Evolutionary conservation across 2,329 filamentous ascomycete genomes (phyloP), one percentile per base, ranked within the genome.

Genomic region (Cordyceps cateniannulata): DNA sequence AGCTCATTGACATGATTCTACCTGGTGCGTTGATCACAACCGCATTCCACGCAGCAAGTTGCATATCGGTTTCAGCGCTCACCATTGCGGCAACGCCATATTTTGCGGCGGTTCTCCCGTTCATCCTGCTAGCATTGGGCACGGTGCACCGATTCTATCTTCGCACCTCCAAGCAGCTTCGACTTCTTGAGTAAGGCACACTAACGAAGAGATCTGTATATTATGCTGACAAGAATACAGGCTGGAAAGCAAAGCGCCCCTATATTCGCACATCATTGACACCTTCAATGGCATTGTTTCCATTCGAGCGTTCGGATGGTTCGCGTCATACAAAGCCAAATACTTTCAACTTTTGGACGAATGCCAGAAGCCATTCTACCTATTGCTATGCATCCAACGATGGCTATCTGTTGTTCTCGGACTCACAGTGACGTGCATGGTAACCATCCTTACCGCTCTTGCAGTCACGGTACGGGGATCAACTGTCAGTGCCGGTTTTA

Each of bases 231-330:
- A 48, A 27, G 27, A 38, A 32, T 48, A 27, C 42, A 58, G 60
- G 24, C 66, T 75, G 0, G 73, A 75, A 62, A 66, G 68, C 3
- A 73, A 72, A 59, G 67, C 67, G 8, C 71, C 71, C 3, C 62
- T 75, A 0, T 72, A 71, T 48, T 70, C 69, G 0, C 67, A 68
- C 24, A 70, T 76, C 20, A 69, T 73, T 25, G 80, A 82, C 58
- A 76, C 76, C 5, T 64, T 81, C 1, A 69, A 71, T 18, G 79
- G 79, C 0, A 62, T 80, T 1, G 63, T 71, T 0, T 80, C 76
- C 0, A 78, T 82, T 50, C 76, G 81, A 22, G 79, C 82, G 1
- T 83, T 82, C 61, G 76, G 77, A 3, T 85, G 82, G 82, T 16
- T 44, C 4, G 56, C n/a, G 3, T 9, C 16, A 16, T 48, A 48